Conservation (phyloP, 352 stramenopile species). For the Phytophthora hibernalis region DNA sequence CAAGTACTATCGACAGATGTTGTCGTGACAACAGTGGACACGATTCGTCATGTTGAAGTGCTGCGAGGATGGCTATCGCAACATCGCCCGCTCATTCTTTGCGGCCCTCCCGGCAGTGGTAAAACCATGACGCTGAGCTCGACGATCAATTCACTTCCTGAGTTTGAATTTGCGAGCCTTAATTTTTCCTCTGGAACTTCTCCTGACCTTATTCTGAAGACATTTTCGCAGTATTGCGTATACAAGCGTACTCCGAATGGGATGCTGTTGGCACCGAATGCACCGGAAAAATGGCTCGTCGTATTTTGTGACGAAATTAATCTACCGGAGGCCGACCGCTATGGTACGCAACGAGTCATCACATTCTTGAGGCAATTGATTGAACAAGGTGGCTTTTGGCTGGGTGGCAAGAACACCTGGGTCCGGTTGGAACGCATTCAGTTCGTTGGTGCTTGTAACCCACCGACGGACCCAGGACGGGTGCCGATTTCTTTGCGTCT, state of each 20-base stretch:
- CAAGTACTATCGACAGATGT: conserved; percentile 96
- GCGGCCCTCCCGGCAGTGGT: conserved; percentile 97
- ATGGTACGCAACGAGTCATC: conserved; percentile 99
- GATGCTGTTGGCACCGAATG: conserved; percentile 95
- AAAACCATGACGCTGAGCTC: conserved; percentile 99
- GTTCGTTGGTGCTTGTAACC: conserved; percentile 99
- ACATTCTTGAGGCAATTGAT: conserved; percentile 99
- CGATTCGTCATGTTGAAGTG: conserved; percentile 98
- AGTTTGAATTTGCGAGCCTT: conserved; percentile 98
- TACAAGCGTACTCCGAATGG: conserved; percentile 98
- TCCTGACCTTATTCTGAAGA: conserved; percentile 98
- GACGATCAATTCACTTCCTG: conserved; percentile 96
- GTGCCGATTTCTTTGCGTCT: conserved; percentile 97
- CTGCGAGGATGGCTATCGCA: conserved; percentile 97
- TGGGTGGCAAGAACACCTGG: conserved; percentile 91
- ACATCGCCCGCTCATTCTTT: conserved; percentile 97
- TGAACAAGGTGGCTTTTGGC: conserved; percentile 95
- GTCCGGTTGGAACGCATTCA: conserved; percentile 94
- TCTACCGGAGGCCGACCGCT: conserved; percentile 97
- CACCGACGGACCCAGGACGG: conserved; percentile 98
- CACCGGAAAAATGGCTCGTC: conserved; percentile 97
- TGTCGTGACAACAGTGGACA: conserved; percentile 99
- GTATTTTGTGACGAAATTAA: conserved; percentile 99
- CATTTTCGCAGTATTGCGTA: conserved; percentile 98
- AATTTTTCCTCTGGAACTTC: conserved; percentile 99